A percentile compares a stretch with the other conserved stretches of the same genome.
Evolutionary conservation across 2,329 filamentous ascomycete species (phyloP).

Genomic region (Fusarium palustre): DNA sequence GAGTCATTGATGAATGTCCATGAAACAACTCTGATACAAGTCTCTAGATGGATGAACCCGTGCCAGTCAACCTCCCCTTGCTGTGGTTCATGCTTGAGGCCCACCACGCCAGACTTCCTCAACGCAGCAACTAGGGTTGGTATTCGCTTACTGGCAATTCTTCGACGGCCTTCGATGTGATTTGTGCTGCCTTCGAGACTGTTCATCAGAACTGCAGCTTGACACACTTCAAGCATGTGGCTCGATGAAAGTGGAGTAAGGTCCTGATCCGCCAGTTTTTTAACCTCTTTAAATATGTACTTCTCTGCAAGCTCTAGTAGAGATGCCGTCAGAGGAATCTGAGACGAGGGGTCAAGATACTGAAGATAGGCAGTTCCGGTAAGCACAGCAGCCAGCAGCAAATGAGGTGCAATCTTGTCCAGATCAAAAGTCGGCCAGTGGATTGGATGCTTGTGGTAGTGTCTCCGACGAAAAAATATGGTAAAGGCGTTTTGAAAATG

Average conservation of each 20-base stretch:
- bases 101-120: constrained; percentile 6
- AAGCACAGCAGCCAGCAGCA: constrained; percentile 13
- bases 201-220: constrained; percentile 25
- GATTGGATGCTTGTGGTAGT: constrained; percentile 17
- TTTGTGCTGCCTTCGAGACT: constrained; percentile 18
- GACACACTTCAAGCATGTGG: constrained; percentile 20
- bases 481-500: constrained; percentile 22
- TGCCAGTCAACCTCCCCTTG: not conserved
- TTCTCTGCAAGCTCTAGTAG: constrained; percentile 23
- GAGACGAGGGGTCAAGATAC: not conserved
- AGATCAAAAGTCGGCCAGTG: constrained; percentile 39
- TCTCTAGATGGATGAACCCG: constrained; percentile 23
- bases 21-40: constrained; percentile 25
- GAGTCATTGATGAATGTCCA: constrained; percentile 33
- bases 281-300: constrained; percentile 26
- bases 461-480: constrained; percentile 13
- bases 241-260: not conserved
- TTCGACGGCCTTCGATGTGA: constrained; percentile 9
- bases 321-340: not conserved
- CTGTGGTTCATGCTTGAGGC: not conserved
- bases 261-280: not conserved
- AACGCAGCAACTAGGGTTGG: constrained; percentile 14
- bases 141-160: constrained; percentile 7
- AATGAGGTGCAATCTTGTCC: constrained; percentile 6
- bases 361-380: constrained; percentile 15